Evolutionary conservation across 495 filamentous ascomycete genomes (phyloP), one percentile per base, ranked within the genome.

Genomic region (Penicillium samsonianum): DNA sequence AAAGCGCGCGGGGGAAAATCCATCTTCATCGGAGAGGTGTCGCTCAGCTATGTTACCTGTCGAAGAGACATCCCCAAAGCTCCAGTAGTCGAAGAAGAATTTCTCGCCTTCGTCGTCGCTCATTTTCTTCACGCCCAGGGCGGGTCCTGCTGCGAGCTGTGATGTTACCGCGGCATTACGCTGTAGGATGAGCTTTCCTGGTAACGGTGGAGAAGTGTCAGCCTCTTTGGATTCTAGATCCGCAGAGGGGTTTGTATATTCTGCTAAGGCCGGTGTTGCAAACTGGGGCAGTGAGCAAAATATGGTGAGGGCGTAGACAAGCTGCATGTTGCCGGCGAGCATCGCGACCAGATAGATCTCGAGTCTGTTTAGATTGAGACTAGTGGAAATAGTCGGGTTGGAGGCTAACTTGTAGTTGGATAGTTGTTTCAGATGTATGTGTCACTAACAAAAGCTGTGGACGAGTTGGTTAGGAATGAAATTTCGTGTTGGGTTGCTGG

Each of bases 91-190:
- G 33, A 76, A 76, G 62, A 86, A 87, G 73, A 97, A 93, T 76
- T 93, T 98, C 69, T 95, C 90, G 35, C 88, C 87, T 57, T 89
- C 84, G 67, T 96, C 90, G 5, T 68, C 73, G 47, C 82, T 85
- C 90, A 96, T 96, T 66, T 96, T 98, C 53, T 76, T 73, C 20
- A 90, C 81, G 20, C 72, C 73, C 1, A 58, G 70, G 12, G 69
- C 41, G 6, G 68, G 55, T 22, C 19, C 54, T 22, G 61, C 52
- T 0, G 63, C 49, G 4, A 68, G 56, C 9, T 57, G 57, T 1
- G 52, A 42, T 19, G 64, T 61, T 10, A 68, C 53, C 9, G 65
- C 64, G 5, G 51, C 65, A 65, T 73, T 64, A 50, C 53, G 74
- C 16, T 58, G 67, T 7, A 64, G 50, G 19, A 66, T 49, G 20